Evolutionary conservation across 2,329 filamentous ascomycete species (phyloP), one percentile per base, ranked within the genome.

Genomic region (Pyricularia sp.): DNA sequence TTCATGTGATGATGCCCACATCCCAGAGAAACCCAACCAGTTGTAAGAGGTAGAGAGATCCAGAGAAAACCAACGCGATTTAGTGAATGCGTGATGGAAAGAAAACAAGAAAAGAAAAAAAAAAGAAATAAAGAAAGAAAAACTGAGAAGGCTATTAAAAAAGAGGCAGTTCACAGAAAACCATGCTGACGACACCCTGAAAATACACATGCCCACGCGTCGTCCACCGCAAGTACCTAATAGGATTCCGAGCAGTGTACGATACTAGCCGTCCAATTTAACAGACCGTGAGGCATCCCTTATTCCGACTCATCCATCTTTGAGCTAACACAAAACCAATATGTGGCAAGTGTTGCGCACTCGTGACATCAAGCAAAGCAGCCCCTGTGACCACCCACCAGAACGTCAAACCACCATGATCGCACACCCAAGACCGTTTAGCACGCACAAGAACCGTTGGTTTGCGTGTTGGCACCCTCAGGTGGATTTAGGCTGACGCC

Each of bases 391-490:
- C 10, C 40, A 49, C 40, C 40, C 40, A n/a, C 40, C 16, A 49
- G 40, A 49, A 49, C 19, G 10, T 49, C 40, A 49, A 49, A 49
- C 40, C 16, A n/a, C 40, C 40, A 49, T n/a, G 19, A n/a, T n/a
- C 40, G 35, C 40, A 49, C 40, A n/a, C 40, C 5, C 5, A 49
- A 24, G 16, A 12, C 69, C 62, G 33, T 70, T 70, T 81, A 86
- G 76, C 83, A 86, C 70, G 78, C 80, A 75, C 84, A 86, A 66
- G 79, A 78, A 24, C 82, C 83, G 70, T 76, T 78, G 64, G 78
- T 76, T 70, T 84, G 83, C 66, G 83, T 86, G 76, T 82, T 85
- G 67, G 81, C 76, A 67, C 79, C 82, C 72, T 86, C 84, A 26
- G 82, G 79, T 40, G 78, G 67, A 19, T 75, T 78, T 68, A 86